phyloP scores from a whole-genome alignment of 805 yeast genomes.

The Kazachstania africana region DNA sequence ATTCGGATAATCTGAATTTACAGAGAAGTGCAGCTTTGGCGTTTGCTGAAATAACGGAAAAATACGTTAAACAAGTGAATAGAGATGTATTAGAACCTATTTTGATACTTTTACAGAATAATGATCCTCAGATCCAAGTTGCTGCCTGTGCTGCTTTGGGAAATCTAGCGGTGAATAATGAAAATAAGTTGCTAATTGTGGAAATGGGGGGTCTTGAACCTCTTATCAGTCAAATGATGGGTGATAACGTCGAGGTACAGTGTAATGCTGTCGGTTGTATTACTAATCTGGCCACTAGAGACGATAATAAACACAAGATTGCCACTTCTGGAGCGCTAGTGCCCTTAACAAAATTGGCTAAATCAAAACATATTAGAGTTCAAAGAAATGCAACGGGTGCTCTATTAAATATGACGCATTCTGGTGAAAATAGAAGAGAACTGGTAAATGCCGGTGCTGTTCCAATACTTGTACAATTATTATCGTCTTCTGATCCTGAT shows the following conservation, averaged over 20 bases:
- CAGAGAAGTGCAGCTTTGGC: conserved; percentile 97
- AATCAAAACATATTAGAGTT: conserved; percentile 87
- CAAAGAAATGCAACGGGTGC: conserved; percentile 99
- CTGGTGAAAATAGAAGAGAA: conserved; percentile 91
- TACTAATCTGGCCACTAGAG: conserved; percentile 95
- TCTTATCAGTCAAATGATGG: conserved; percentile 93
- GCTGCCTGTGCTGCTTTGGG: conserved; percentile 99
- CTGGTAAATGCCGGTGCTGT: conserved; percentile 96
- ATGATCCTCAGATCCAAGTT: conserved; percentile 90
- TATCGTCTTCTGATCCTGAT: conserved; percentile 83
- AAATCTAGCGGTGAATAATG: conserved; percentile 94
- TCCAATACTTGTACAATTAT: conserved; percentile 81
- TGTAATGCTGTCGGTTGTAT: conserved; percentile 99
- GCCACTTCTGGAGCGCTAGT: conserved; percentile 93
- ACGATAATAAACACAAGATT: conserved; percentile 89
- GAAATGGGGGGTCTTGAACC: conserved; percentile 98
- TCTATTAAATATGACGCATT: conserved; percentile 92
- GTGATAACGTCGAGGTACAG: conserved; percentile 93
- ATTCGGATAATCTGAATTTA: conserved; percentile 87
- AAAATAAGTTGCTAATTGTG: conserved; percentile 83
- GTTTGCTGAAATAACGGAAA: conserved; percentile 96
- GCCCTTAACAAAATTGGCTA: conserved; percentile 89
- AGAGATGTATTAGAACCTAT: conserved; percentile 92
- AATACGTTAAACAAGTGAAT: conserved; percentile 82
- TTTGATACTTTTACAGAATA: conserved; percentile 68